phyloP scores from a whole-genome alignment of 148 eudicot genomes.

The Rhododendron henanense region DNA sequence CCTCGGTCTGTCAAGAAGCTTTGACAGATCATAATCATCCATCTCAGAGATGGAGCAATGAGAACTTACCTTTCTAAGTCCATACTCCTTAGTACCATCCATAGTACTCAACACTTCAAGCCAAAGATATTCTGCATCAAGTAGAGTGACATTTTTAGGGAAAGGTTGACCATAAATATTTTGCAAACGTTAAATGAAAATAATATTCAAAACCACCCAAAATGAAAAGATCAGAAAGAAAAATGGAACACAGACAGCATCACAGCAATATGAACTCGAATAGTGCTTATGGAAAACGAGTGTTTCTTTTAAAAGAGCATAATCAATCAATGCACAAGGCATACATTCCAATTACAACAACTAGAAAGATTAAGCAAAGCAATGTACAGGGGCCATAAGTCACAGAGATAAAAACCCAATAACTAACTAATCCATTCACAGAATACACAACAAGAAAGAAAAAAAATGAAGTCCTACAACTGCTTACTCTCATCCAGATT shows the following conservation, averaged over 20 bases:
- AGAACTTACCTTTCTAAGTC: conserved; percentile 77
- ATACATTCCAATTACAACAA: neutral
- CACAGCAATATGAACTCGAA: neutral
- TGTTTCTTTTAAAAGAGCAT: neutral
- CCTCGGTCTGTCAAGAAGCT: conserved; percentile 85
- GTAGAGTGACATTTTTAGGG: neutral
- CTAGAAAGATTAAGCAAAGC: neutral
- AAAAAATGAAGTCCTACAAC: neutral
- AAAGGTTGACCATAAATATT: neutral
- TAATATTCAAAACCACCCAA: neutral
- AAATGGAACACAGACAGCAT: neutral
- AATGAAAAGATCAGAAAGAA: conserved; percentile 11
- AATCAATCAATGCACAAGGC: neutral
- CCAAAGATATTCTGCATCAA: conserved; percentile 16
- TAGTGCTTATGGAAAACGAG: neutral
- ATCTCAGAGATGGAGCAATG: conserved; percentile 73
- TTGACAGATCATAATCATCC: conserved; percentile 81
- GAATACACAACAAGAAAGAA: neutral
- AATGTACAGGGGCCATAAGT: neutral
- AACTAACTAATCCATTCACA: neutral
- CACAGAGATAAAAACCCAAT: neutral
- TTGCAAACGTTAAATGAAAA: conserved; percentile 1
- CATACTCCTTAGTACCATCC: conserved; percentile 45
- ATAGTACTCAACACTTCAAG: conserved; percentile 25
- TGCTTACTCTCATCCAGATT: neutral